Evolutionary conservation across 768 basidiomycete species (phyloP).

Genomic region (Pleurotus salmoneostramineus): DNA sequence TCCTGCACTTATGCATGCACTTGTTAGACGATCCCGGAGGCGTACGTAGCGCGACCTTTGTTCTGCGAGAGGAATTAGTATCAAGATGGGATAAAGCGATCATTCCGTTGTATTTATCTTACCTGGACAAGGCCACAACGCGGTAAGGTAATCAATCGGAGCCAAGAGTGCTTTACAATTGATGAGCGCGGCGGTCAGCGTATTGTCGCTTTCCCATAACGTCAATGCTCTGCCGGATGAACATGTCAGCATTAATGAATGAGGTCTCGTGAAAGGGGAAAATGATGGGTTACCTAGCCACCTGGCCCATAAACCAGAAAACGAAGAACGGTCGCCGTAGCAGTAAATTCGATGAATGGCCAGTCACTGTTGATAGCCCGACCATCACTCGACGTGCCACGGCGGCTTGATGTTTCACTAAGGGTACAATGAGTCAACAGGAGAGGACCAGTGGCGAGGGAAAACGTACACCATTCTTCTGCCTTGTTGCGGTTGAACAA

Average conservation of each 20-base stretch:
- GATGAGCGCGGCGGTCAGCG: conserved; percentile 56
- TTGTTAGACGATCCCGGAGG: conserved; percentile 41
- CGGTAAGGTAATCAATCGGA: conserved; percentile 57
- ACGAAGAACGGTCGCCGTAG: conserved; percentile 61
- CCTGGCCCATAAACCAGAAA: conserved; percentile 76
- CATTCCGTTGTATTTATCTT: conserved; percentile 11
- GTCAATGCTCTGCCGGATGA: conserved; percentile 38
- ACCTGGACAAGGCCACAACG: conserved; percentile 66
- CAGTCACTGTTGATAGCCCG: conserved; percentile 59
- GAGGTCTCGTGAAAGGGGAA: conserved; percentile 2
- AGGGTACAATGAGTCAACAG: conserved; percentile 9
- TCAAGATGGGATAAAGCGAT: no score
- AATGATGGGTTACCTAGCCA: conserved; percentile 38
- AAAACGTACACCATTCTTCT: conserved; percentile 62
- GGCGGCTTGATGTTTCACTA: conserved; percentile 58
- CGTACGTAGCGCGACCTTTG: conserved; percentile 45
- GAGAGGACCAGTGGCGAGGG: background rate
- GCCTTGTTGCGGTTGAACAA: conserved; percentile 54
- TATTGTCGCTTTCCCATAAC: conserved; percentile 59
- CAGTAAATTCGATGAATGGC: conserved; percentile 43
- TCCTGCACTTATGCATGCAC: conserved; percentile 45
- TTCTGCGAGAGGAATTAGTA: conserved; percentile 26
- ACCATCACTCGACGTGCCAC: conserved; percentile 58
- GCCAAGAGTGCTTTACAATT: conserved; percentile 58
- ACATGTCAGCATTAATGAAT: background rate